Evolutionary conservation across 371 early-diverging fungal genomes (phyloP).

Genomic region (Apophysomyces trapeziformis): DNA sequence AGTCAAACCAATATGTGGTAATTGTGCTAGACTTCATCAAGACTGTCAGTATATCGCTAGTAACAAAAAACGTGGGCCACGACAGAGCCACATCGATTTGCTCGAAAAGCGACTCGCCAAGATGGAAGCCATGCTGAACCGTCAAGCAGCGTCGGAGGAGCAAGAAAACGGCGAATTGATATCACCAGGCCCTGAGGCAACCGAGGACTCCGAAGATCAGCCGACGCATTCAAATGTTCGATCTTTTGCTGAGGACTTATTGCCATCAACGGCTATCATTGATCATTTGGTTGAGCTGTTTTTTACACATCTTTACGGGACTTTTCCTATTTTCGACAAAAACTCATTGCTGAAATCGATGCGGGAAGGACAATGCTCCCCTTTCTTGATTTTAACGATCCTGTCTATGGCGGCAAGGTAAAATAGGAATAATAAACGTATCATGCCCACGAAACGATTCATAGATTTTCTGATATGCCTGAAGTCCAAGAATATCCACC

Average conservation of each 20-base stretch:
- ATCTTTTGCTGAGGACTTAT: background rate
- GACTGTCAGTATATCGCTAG: constrained; percentile 6
- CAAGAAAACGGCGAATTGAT: background rate
- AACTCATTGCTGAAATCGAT: background rate
- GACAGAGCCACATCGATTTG: constrained; percentile 5
- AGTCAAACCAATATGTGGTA: background rate
- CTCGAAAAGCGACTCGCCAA: background rate
- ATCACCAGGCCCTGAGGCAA: background rate
- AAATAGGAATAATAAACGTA: background rate
- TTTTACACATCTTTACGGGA: constrained; percentile 5
- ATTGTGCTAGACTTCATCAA: background rate
- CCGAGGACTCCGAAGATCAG: background rate
- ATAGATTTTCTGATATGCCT: constrained; percentile 8
- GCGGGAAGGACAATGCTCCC: background rate
- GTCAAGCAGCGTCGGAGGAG: background rate
- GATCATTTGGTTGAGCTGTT: constrained; percentile 6
- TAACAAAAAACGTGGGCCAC: constrained; percentile 6
- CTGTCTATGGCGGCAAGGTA: background rate
- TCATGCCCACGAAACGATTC: background rate
- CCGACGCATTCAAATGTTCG: background rate
- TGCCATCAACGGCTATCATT: background rate
- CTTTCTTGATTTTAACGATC: background rate
- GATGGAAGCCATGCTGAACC: constrained; percentile 6
- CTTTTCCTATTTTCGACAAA: constrained; percentile 2
- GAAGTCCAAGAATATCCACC: background rate